These are phyloP conservation scores for Dactylonectria macrodidyma DNA, from an alignment of 2,329 filamentous ascomycete species.

Conservation along the genomic window DNA sequence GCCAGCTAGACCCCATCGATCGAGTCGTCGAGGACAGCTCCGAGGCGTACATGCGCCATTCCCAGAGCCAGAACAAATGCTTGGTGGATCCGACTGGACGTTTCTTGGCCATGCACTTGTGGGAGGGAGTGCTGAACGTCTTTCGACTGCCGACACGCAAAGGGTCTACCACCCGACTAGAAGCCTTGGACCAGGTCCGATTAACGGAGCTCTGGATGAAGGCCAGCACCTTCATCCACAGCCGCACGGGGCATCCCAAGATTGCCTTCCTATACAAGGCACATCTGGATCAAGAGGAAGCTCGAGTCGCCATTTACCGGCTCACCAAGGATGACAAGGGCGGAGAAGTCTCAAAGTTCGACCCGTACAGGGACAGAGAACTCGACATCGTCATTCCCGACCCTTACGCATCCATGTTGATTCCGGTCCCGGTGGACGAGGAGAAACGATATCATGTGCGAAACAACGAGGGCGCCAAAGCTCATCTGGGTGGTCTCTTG, in stretches of 20 bases:
- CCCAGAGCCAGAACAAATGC: constrained; percentile 86
- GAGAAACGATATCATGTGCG: constrained; percentile 74
- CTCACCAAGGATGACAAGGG: constrained; percentile 72
- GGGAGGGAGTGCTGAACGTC: constrained; percentile 72
- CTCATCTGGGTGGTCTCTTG: constrained; percentile 78
- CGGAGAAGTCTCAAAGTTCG: constrained; percentile 67
- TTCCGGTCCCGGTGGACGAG: constrained; percentile 72
- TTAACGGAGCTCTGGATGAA: constrained; percentile 74
- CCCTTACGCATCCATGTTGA: constrained; percentile 71
- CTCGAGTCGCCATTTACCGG: constrained; percentile 71
- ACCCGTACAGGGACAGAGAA: constrained; percentile 68
- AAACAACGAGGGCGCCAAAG: constrained; percentile 66
- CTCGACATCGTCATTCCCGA: constrained; percentile 68
- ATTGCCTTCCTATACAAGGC: constrained; percentile 73
- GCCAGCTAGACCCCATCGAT: constrained; percentile 66
- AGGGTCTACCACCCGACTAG: constrained; percentile 59
- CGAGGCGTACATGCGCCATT: constrained; percentile 78
- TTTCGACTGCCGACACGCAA: constrained; percentile 66
- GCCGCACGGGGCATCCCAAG: constrained; percentile 70
- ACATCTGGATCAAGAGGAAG: constrained; percentile 65
- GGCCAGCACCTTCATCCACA: constrained; percentile 70
- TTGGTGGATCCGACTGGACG: constrained; percentile 84
- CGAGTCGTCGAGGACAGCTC: constrained; percentile 67
- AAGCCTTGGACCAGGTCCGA: constrained; percentile 68
- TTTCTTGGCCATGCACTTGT: constrained; percentile 71